Base-by-base conservation (phyloP, 2,329 filamentous ascomycete genomes). In the Pyrenochaeta sp. region DNA sequence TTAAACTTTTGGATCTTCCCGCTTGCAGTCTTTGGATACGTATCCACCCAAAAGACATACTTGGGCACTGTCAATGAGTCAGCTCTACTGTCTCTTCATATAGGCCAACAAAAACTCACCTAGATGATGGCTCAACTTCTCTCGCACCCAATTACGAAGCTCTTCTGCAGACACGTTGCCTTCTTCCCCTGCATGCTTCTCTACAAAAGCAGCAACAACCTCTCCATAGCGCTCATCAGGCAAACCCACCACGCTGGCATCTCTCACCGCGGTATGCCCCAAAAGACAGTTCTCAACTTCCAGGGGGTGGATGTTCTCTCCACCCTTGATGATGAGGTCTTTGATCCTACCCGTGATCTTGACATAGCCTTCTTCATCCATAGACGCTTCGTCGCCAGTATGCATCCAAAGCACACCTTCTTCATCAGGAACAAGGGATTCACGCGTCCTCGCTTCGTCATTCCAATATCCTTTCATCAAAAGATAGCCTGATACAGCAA, bases 1-100 rank as follows among this genome's bases (percentile, higher is more conserved):
- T 90, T 94, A 75, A 91, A 97, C 81, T 98, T 97, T 80, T 97
- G 92, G 54, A 98, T 93, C 86, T 99, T 99, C 25, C 94, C 94
- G 75, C 92, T 97, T 5, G 93, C 91, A 36, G 95, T 99, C 85
- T 97, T 97, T 22, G 94, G 94, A 74, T 91, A 96, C n/a, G 88
- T 86, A 0, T 89, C 84, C 0, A 91, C 83, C 85, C 91, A 97
- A 74, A 97, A 97, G n/a, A 98, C 85, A 73, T 94, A 87, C 78
- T 91, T 95, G 0, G 94, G 94, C 51, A 91, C 91, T 85, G 53
- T 46, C 25, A 5, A 50, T 53, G 39, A 55, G 42, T 60, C 37
- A 46, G 44, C 48, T 45, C 19, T 10, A n/a, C 9, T 4, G 50
- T 54, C 37, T 25, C 22, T 43, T 9, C 39, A 37, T 10, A 34